Evolutionary conservation across 2,329 filamentous ascomycete genomes (phyloP).

Genomic region (Trichoderma simmonsii): DNA sequence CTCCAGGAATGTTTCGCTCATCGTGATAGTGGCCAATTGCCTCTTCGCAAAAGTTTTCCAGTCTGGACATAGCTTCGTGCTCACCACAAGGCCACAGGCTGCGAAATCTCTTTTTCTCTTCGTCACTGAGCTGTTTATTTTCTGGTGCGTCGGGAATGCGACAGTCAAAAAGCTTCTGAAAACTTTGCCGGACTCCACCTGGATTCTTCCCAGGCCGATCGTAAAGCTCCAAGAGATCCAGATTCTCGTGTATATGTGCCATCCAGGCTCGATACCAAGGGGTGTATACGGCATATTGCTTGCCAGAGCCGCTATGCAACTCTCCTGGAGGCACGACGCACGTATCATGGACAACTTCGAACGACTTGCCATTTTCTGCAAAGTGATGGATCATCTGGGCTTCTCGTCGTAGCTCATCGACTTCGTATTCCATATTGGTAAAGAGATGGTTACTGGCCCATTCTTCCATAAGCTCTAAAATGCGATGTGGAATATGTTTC

Average conservation of each 20-base stretch:
- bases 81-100: conserved; percentile 73
- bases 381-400: conserved; percentile 60
- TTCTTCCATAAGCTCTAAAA: conserved; percentile 62
- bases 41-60: conserved; percentile 66
- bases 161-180: conserved; percentile 56
- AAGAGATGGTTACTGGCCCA: conserved; percentile 77
- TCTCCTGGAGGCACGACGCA: conserved; percentile 76
- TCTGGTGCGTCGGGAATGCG: conserved; percentile 59
- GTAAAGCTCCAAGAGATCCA: conserved; percentile 61
- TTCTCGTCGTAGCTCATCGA: conserved; percentile 82
- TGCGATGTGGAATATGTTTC: conserved; percentile 55
- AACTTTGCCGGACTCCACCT: conserved; percentile 38
- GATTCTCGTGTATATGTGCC: conserved; percentile 66
- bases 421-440: conserved; percentile 86
- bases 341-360: conserved; percentile 75
- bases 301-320: conserved; percentile 64
- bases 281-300: conserved; percentile 78
- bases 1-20: conserved; percentile 62
- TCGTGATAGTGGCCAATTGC: conserved; percentile 61
- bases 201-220: conserved; percentile 45
- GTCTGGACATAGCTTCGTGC: conserved; percentile 61
- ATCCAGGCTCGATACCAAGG: conserved; percentile 82
- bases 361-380: conserved; percentile 60
- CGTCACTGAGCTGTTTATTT: conserved; percentile 57
- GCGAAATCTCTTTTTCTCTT: conserved; percentile 56